Base-by-base conservation (phyloP, 495 filamentous ascomycete species). In the Xylaria grammica region DNA sequence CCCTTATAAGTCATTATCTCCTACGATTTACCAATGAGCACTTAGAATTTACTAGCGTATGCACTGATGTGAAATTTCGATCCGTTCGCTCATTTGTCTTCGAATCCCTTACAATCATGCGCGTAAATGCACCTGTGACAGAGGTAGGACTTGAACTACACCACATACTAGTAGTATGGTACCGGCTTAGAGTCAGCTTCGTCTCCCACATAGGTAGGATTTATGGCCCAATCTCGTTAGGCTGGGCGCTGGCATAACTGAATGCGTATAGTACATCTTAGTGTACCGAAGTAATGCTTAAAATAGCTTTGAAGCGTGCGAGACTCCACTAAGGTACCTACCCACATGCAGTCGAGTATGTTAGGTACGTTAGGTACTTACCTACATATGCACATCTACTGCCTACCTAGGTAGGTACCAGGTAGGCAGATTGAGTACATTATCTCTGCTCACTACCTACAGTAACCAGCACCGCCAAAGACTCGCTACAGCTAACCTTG, bases 151-250 rank as follows among this genome's bases (percentile, higher is more conserved):
- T 55, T 27, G n/a, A 42, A n/a, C 34, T 6, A 36, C 6, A 5
- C 11, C 15, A 27, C 13, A 48, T 17, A 13, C 22, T 20, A 11
- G 22, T n/a, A n/a, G n/a, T n/a, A n/a, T n/a, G n/a, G n/a, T n/a
- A n/a, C n/a, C n/a, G 24, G 6, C 38, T 45, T 26, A 19, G 17
- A 59, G 42, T 48, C 55, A 45, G 55, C 55, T 59, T 59, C 29
- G 8, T 51, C 32, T 52, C 30, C 27, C 42, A 24, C 57, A 38
- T 7, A 50, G 56, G 42, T 26, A 36, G 56, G 26, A 50, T 60
- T 60, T 29, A 48, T 22, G 36, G 46, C 30, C 58, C 32, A 50
- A 61, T 61, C 58, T 52, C 58, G 58, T 61, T 51, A 61, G 46
- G 45, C 22, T 30, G 58, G 58, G 48, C 30, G 30, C 30, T 50